phyloP scores from a whole-genome alignment of 148 eudicot genomes.

The Heliosperma pusillum region DNA sequence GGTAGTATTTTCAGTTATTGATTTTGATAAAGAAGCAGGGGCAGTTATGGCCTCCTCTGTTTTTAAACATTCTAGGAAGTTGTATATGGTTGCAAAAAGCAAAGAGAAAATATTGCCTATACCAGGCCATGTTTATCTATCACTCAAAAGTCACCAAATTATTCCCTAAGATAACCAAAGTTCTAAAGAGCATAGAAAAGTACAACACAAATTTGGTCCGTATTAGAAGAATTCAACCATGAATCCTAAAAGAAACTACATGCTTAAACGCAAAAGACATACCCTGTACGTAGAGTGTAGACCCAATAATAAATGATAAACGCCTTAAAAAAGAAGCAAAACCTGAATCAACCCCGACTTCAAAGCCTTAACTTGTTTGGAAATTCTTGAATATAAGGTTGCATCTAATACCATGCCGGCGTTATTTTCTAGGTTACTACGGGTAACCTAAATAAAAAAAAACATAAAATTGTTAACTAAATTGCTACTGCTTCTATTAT shows the following conservation, averaged over 20 bases:
- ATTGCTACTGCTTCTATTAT: too few species aligned
- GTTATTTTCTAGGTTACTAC: conserved; percentile 68
- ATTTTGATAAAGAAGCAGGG: background rate
- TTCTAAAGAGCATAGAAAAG: background rate
- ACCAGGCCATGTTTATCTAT: background rate
- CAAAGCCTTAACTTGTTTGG: conserved; percentile 86
- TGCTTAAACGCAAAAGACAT: background rate
- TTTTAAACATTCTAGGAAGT: background rate
- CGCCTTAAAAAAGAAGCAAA: background rate
- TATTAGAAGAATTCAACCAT: background rate
- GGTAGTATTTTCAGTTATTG: too few species aligned
- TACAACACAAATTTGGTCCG: background rate
- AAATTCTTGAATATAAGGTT: conserved; percentile 68
- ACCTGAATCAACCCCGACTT: conserved; percentile 90
- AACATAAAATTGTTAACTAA: background rate
- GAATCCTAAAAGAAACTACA: background rate
- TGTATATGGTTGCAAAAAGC: background rate
- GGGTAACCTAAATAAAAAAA: conserved; percentile 50
- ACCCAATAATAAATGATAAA: conserved; percentile 4
- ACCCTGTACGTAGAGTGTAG: background rate
- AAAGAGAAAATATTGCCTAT: background rate
- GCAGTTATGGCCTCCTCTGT: background rate
- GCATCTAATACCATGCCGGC: conserved; percentile 70
- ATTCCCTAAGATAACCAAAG: background rate
- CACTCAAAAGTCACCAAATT: background rate